A percentile compares a stretch with the other conserved stretches of the same genome.
phyloP scores from a whole-genome alignment of 768 basidiomycete genomes.

The Leccinum uliginosum region DNA sequence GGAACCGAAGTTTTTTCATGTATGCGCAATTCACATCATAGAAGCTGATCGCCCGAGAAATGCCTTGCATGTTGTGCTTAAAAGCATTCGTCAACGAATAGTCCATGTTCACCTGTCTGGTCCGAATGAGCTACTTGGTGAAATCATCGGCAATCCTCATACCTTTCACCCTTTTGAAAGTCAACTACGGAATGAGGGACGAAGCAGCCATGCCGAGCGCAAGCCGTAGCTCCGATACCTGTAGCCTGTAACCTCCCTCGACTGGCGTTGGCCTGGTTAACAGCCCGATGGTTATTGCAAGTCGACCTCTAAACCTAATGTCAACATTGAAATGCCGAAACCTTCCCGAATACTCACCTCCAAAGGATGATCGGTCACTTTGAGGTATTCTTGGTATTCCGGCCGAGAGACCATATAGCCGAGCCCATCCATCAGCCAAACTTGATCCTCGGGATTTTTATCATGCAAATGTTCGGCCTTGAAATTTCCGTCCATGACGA shows the following conservation, averaged over 20 bases:
- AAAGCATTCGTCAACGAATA: background rate
- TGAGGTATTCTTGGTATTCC: background rate
- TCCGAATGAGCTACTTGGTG: too few species aligned
- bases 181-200: conserved; percentile 21
- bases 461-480: background rate
- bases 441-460: background rate
- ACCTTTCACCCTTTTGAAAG: conserved; percentile 8
- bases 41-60: background rate
- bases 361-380: background rate
- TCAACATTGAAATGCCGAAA: background rate
- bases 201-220: conserved; percentile 10
- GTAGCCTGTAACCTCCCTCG: background rate
- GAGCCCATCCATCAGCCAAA: background rate
- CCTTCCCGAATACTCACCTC: background rate
- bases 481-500: too few species aligned
- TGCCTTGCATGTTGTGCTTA: background rate
- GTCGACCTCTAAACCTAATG: background rate
- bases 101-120: conserved; percentile 11
- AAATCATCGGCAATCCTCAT: too few species aligned
- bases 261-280: background rate
- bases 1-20: background rate
- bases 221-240: background rate
- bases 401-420: background rate
- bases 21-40: conserved; percentile 10
- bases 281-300: background rate